Evolutionary conservation across 2,329 filamentous ascomycete genomes (phyloP), one percentile per base, ranked within the genome.

Genomic region (Penicillium sp.): DNA sequence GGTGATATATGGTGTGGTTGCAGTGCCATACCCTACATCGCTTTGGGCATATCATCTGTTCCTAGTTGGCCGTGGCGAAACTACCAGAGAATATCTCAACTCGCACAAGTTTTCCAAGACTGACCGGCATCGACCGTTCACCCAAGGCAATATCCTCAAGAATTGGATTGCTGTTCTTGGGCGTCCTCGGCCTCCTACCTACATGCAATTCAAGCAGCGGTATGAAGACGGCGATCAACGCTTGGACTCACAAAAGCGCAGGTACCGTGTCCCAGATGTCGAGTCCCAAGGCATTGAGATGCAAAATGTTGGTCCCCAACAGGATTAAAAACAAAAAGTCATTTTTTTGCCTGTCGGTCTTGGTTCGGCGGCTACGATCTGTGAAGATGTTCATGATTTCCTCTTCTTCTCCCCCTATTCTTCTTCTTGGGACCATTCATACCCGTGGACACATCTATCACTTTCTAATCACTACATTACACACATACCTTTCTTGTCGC

Each of bases 1-100:
- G 84, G 84, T 92, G 63, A 86, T 97, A 51, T 94, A 96, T 70
- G 89, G 87, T 9, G 76, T 91, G 45, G 63, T 99, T 40, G 85
- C 82, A 0, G 84, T 88, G 40, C 81, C 87, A 6, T 99, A 99
- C 73, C 93, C 93, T 0, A 84, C 87, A 40, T 90, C 91, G 43
- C 79, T 99, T 6, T 90, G 87, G 79, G 84, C 84, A 23, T 99
- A 99, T 72, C 94, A 99, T 75, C 72, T 97, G 46, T 97, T 96
- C 77, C 82, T 99, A 43, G 91, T 95, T 78, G 89, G 86, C 7
- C 84, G 93, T 33, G 94, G 93, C 48, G 93, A 99, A 79, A 99
- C 93, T 0, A 99, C 94, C 0, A 84, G 94, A 65, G 94, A 99
- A 75, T 97, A 96, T 73, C 85, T 99, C 63, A 96, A 96, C 76